A percentile compares a stretch with the other conserved stretches of the same genome.
phyloP scores from a whole-genome alignment of 805 yeast genomes.

The Cyberlindnera mycetangii region DNA sequence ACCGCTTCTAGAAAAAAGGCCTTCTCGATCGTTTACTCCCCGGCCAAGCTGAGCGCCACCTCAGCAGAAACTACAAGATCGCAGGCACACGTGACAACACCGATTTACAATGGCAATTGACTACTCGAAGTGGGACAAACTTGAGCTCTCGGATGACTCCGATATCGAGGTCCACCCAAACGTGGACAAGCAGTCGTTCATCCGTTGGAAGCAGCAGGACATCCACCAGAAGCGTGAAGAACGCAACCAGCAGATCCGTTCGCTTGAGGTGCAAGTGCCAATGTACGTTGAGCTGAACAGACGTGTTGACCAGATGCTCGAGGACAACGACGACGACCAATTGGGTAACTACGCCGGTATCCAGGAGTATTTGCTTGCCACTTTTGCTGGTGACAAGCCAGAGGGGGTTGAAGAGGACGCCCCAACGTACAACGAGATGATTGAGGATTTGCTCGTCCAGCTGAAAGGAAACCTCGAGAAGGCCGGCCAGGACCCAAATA shows the following conservation, averaged over 20 bases:
- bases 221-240: slow-evolving; percentile 90
- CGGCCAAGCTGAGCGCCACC: no score
- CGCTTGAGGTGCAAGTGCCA: slow-evolving; percentile 69
- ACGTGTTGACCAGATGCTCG: slow-evolving; percentile 65
- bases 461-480: slow-evolving; percentile 56
- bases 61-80: no score
- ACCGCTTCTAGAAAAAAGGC: no score
- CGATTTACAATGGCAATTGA: slow-evolving; percentile 77
- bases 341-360: slow-evolving; percentile 32
- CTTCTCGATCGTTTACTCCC: no score
- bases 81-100: neutral
- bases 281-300: slow-evolving; percentile 76
- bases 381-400: slow-evolving; percentile 65
- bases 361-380: slow-evolving; percentile 41
- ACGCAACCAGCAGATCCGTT: slow-evolving; percentile 72
- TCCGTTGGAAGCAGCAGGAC: slow-evolving; percentile 95
- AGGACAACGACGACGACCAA: slow-evolving; percentile 38
- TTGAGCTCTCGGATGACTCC: slow-evolving; percentile 94
- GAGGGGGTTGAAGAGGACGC: slow-evolving; percentile 43
- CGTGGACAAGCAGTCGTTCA: slow-evolving; percentile 90
- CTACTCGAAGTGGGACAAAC: slow-evolving; percentile 96
- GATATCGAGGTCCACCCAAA: slow-evolving; percentile 98
- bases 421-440: slow-evolving; percentile 85
- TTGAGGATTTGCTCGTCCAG: slow-evolving; percentile 83
- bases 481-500: slow-evolving; percentile 42